Evolutionary conservation across 169 alveolate species (phyloP).

Genomic region (Sarcocystis neurona): DNA sequence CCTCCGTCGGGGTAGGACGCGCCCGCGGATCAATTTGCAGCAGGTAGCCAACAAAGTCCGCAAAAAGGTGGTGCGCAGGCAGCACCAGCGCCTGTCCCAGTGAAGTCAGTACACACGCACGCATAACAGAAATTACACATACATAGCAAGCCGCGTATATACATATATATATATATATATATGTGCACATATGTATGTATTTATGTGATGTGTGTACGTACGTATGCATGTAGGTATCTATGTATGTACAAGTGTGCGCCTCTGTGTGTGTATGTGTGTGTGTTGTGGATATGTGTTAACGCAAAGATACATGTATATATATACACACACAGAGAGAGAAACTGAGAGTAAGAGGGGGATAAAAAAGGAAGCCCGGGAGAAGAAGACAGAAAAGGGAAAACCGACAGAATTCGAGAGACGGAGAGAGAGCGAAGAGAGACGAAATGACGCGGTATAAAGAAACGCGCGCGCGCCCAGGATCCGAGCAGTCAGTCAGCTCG

Average conservation of each 20-base stretch:
- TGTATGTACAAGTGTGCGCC: not conserved
- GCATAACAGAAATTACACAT: not conserved
- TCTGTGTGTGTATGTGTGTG: not conserved
- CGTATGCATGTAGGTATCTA: not conserved
- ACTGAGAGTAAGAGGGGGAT: not conserved
- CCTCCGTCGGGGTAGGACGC: conserved; percentile 87
- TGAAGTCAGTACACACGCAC: too few species aligned
- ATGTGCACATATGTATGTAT: not conserved
- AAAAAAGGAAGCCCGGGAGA: too few species aligned
- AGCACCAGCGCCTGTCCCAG: conserved; percentile 76
- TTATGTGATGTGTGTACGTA: not conserved
- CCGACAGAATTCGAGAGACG: too few species aligned
- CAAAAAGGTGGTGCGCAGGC: conserved; percentile 80
- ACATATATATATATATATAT: not conserved
- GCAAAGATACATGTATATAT: not conserved
- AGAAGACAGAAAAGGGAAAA: too few species aligned
- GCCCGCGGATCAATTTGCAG: conserved; percentile 80
- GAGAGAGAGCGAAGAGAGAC: too few species aligned
- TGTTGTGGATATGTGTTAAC: not conserved
- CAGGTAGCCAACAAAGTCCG: conserved; percentile 82
- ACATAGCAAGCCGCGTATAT: not conserved
- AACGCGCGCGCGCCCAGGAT: too few species aligned
- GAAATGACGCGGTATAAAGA: too few species aligned
- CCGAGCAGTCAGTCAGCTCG: too few species aligned
- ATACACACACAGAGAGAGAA: not conserved